Evolutionary conservation across 148 eudicot species (phyloP).

Genomic region (Vaccinium corymbosum): DNA sequence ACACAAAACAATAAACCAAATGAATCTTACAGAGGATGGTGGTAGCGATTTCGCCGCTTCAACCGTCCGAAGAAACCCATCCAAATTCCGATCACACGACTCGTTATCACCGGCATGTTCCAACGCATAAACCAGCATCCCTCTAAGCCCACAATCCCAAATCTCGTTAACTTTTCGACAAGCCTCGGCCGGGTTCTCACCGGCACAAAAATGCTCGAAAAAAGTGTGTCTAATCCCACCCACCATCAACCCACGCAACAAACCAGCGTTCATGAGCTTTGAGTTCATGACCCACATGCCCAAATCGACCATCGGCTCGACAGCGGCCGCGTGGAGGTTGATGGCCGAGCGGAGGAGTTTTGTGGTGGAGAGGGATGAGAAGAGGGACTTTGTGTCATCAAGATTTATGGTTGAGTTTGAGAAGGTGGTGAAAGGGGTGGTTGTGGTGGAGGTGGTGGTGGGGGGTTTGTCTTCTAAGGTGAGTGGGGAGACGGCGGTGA

Average conservation of each 20-base stretch:
- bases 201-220: conserved; percentile 80
- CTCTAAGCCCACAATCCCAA: conserved; percentile 47
- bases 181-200: conserved; percentile 45
- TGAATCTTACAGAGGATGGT: conserved; percentile 43
- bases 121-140: conserved; percentile 35
- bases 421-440: background rate
- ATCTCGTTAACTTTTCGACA: conserved; percentile 35
- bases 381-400: conserved; percentile 39
- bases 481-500: conserved; percentile 13
- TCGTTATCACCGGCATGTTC: conserved; percentile 70
- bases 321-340: conserved; percentile 40
- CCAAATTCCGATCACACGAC: conserved; percentile 53
- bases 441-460: conserved; percentile 26
- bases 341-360: conserved; percentile 45
- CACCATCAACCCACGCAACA: conserved; percentile 30
- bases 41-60: conserved; percentile 51
- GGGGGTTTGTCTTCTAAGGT: conserved; percentile 38
- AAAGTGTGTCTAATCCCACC: conserved; percentile 40
- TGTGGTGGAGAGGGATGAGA: conserved; percentile 40
- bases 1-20: background rate
- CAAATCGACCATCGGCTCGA: conserved; percentile 54
- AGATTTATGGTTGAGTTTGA: conserved; percentile 28
- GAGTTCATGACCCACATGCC: conserved; percentile 73
- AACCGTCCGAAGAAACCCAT: conserved; percentile 45
- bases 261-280: conserved; percentile 35